These are phyloP conservation scores for Bipolaris gigantea DNA, from an alignment of 2,329 filamentous ascomycete species.

Conservation along the genomic window DNA sequence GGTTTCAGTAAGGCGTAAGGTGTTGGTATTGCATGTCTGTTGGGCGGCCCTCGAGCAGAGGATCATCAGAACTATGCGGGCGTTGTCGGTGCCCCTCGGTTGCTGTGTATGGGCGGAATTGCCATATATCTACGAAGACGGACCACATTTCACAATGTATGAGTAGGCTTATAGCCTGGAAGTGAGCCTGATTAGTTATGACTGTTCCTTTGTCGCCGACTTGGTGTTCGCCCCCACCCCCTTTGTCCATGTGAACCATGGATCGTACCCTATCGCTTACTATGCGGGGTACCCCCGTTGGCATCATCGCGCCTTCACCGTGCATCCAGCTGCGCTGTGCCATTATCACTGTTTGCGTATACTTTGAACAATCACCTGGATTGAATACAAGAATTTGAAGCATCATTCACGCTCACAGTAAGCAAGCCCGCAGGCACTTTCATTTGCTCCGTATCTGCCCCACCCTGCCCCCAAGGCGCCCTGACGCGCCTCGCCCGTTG, in stretches of 20 bases:
- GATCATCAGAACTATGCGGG: constrained; percentile 9
- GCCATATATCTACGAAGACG: constrained; percentile 9
- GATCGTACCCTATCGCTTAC: constrained; percentile 13
- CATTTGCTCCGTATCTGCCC: constrained; percentile 4
- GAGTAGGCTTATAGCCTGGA: background rate
- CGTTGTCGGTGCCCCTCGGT: constrained; percentile 10
- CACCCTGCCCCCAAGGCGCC: constrained; percentile 8
- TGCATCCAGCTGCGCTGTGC: constrained; percentile 6
- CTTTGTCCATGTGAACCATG: constrained; percentile 9
- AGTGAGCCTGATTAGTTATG: background rate
- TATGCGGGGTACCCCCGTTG: constrained; percentile 9
- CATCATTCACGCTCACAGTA: background rate
- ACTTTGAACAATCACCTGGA: background rate
- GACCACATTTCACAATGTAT: background rate
- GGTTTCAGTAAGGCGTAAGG: constrained; percentile 24
- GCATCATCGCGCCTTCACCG: constrained; percentile 12
- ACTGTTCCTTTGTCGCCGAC: background rate
- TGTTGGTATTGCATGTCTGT: constrained; percentile 26
- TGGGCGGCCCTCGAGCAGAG: constrained; percentile 12
- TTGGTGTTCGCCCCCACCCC: background rate
- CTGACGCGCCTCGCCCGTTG: constrained; percentile 24
- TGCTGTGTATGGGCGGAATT: constrained; percentile 1
- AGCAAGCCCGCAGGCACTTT: constrained; percentile 8
- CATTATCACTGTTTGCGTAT: constrained; percentile 1
- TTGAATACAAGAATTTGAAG: background rate